Base-by-base conservation (phyloP, 1,284 basidiomycete genomes). In the Puccinia sorghi region DNA sequence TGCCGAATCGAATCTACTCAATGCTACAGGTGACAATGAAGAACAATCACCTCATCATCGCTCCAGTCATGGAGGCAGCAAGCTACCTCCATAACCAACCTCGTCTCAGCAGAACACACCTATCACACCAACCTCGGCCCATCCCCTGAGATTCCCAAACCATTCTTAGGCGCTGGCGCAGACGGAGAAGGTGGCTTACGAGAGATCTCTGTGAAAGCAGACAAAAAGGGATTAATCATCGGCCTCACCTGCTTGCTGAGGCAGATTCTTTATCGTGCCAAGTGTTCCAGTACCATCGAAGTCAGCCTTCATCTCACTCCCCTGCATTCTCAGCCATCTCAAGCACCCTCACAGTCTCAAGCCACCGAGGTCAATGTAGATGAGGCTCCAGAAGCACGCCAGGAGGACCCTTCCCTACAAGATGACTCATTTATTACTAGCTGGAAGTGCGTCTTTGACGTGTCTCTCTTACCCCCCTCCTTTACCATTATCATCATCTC, bases 211-310 rank as follows among this genome's bases (percentile, higher is more conserved):
- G 73, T 76, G 32, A 76, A 46, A 48, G 73, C 73, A 22, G 63
- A 76, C 37, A 63, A 76, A 32, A 76, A 76, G 50, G 73, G 73
- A 13, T 43, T 76, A 27, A 76, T 76, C 32, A 67, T 76, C 61
- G 73, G 73, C 39, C 48, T 76, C 1, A 67, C 63, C 8, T 76
- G 63, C 22, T 56, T 76, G 17, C 37, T 76, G 43, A 66, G 93
- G 25, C 94, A 95, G 87, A 87, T 96, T 57, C 86, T 97, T 43
- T 86, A 87, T 46, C 89, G 90, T 41, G 87, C 92, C 4, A 85
- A 86, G 67, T 86, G 84, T 61, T 92, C 92, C 5, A 93, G 95
- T 82, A 90, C 91, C n/a, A 88, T 97, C 71, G 93, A 96, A 83
- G 86, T 97, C 67, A 93, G 94, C 5, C 88, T 97, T n/a, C 89